Base-by-base conservation (phyloP, 495 filamentous ascomycete species). In the Hypoxylon crocopeplum region DNA sequence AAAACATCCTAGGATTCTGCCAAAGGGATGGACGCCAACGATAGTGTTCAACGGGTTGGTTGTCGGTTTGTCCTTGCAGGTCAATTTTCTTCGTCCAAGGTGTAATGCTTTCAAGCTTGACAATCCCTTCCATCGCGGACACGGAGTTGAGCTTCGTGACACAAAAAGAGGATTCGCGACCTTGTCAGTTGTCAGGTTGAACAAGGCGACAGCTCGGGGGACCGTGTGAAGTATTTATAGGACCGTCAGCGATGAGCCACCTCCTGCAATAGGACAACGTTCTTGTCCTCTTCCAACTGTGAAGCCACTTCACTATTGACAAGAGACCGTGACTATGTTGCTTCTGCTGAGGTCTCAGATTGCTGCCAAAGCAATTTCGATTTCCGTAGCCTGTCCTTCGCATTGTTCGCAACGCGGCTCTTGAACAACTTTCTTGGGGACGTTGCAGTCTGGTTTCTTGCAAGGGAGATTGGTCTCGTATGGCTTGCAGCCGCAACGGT, bases 401-500 rank as follows among this genome's bases (percentile, higher is more conserved):
- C 53, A 63, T 11, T 21, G 41, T 5, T 32, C 17, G 10, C 59
- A 57, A 16, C 8, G 10, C 3, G 34, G 36, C 37, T 63, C 53
- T 29, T 48, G 48, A 16, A 57, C 22, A 0, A 57, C 13, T 13
- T 60, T 32, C 15, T 48, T 33, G 12, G 48, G 2, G 7, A 13
- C 12, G 7, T 42, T 3, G 34, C 59, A 63, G 21, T 27, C 22
- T 1, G 40, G 10, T 1, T 33, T 45, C 1, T 49, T 48, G 41
- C 59, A 63, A 39, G 59, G 53, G 34, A 52, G 2, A 2, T 7
- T 17, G 32, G 15, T 49, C 19, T 58, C 48, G 48, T 58, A 64
- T 11, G 60, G 37, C 54, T 54, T 58, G 36, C 60, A 58, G 32
- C 53, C 53, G 29, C 60, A 64, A 16, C 48, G 36, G 13, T 64